phyloP scores from a whole-genome alignment of 352 stramenopile genomes.

The Globisporangium barbulae region DNA sequence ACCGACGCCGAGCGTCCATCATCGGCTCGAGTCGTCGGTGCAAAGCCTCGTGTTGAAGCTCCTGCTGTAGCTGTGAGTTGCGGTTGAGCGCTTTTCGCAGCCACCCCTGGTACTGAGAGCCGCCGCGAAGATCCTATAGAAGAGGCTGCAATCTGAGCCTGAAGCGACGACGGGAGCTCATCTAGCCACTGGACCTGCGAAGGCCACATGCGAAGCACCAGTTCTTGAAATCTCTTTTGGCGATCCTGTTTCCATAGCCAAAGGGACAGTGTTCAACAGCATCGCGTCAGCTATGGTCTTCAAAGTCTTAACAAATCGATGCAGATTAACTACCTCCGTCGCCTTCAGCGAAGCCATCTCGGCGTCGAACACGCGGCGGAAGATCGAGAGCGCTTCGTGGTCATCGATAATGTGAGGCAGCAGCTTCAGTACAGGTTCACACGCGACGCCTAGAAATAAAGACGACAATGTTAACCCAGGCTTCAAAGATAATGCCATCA shows the following conservation, averaged over 20 bases:
- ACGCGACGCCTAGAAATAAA: conserved; percentile 36
- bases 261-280: neutral
- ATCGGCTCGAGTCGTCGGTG: neutral
- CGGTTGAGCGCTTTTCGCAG: neutral
- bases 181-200: conserved; percentile 58
- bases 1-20: neutral
- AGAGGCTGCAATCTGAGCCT: conserved; percentile 20
- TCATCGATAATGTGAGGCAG: conserved; percentile 71
- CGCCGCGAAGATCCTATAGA: neutral
- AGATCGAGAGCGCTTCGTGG: conserved; percentile 56
- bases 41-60: neutral
- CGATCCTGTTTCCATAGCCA: conserved; percentile 33
- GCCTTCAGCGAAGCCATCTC: conserved; percentile 44
- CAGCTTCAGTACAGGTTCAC: conserved; percentile 66
- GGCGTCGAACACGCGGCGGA: conserved; percentile 54
- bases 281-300: neutral
- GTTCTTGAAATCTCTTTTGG: conserved; percentile 54
- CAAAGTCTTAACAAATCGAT: neutral
- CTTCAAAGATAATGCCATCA: neutral
- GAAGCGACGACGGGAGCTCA: conserved; percentile 30
- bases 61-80: neutral
- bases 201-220: conserved; percentile 79
- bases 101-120: neutral
- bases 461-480: neutral
- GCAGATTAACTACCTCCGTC: conserved; percentile 28